Evolutionary conservation across 495 filamentous ascomycete genomes (phyloP), one percentile per base, ranked within the genome.

Genomic region (Letharia columbiana): DNA sequence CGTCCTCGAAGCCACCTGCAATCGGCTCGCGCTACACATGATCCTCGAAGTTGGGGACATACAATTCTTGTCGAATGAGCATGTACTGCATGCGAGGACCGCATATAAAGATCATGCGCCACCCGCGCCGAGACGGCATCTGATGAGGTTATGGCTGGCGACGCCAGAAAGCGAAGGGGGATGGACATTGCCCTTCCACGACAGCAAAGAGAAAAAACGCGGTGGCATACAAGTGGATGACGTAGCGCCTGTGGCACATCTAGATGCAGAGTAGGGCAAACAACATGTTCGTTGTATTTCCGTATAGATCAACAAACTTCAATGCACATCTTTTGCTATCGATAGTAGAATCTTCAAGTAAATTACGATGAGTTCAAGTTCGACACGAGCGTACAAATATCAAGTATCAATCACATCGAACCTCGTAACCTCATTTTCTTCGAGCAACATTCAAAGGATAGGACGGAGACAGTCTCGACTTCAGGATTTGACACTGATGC

Each of bases 161-260:
- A 88, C 86, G 18, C 91, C 91, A 0, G 90, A 93, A 77, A 74
- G 74, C 39, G 91, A 95, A 74, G 91, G 91, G 0, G 91, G 91
- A 1, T 96, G 91, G 91, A 87, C 83, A 62, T 75, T 93, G 74
- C 90, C 90, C 15, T 93, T 91, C 75, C 84, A 84, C 70, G 91
- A 95, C 79, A 86, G 84, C 60, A 78, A 84, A 65, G 85, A 92
- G 80, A 89, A 89, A 82, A 96, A 94, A 80, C 77, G 91, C 23
- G 90, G 91, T 1, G 91, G 91, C 0, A 87, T 96, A 60, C 91
- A 95, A 75, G 91, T 96, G 17, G 84, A 94, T 76, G 82, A 95
- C 74, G 86, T 83, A 52, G 72, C 83, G 18, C 89, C 91, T 35
- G 78, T 81, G 39, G 83, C 83, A 68, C 52, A 61, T 13, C 18